Conservation (phyloP, 2,329 filamentous ascomycete genomes). For the Aspergillus pseudotamarii region DNA sequence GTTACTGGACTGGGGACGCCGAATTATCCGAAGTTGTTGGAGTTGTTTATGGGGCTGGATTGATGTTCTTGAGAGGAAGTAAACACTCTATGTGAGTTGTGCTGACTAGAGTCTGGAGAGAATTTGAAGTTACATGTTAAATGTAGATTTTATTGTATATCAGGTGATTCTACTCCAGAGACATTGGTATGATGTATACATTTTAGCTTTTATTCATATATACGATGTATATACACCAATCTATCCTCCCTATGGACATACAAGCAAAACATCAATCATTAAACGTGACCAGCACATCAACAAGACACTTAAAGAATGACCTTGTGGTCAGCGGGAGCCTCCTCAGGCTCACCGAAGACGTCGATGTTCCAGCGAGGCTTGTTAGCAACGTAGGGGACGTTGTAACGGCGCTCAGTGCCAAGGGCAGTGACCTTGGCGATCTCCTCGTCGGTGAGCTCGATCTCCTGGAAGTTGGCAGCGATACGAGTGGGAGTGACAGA, state of each 20-base stretch:
- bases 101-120: too few species aligned
- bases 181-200: neutral
- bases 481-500: conserved; percentile 48
- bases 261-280: conserved; percentile 6
- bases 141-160: neutral
- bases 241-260: conserved; percentile 3
- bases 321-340: conserved; percentile 54
- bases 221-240: conserved; percentile 2
- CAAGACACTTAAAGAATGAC: conserved; percentile 40
- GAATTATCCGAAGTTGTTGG: neutral
- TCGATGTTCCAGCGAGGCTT: conserved; percentile 60
- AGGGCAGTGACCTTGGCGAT: conserved; percentile 37
- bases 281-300: conserved; percentile 20
- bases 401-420: conserved; percentile 41
- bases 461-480: conserved; percentile 46
- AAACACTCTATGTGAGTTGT: too few species aligned
- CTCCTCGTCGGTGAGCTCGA: conserved; percentile 43
- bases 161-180: neutral
- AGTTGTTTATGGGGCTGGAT: neutral
- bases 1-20: conserved; percentile 41
- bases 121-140: neutral
- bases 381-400: conserved; percentile 42
- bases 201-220: conserved; percentile 2
- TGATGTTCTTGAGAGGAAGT: neutral
- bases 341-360: conserved; percentile 58